Evolutionary conservation across 2,329 filamentous ascomycete genomes (phyloP), one percentile per base, ranked within the genome.

Genomic region (Nemania sp.): DNA sequence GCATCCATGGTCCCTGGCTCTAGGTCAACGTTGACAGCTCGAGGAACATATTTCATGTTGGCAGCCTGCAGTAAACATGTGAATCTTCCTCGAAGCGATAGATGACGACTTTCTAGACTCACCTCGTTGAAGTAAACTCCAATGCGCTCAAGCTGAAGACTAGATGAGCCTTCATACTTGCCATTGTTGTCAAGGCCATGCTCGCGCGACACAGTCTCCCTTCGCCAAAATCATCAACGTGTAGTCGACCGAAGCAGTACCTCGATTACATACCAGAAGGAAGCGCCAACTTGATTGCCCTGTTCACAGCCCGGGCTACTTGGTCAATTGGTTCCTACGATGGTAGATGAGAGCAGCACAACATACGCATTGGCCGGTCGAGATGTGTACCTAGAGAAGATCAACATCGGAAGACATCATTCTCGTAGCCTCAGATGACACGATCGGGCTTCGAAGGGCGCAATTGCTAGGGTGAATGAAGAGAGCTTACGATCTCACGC

Each of bases 281-380:
- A 94, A 83, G 94, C 94, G 93, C 94, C 94, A 70, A 97, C 96
- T 90, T 99, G 94, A 89, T 99, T 99, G 86, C 94, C 94, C 93
- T 97, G 70, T 68, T 68, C 63, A 57, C 61, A 53, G 71, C 80
- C 59, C 65, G 56, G 61, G 61, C 54, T 48, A 56, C 49, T 52
- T 50, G 45, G 54, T 54, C 42, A 59, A 47, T 20, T 34, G 12
- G 55, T 45, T n/a, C n/a, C n/a, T 30, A 46, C 40, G 39, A 14
- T 59, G 56, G 47, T 45, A 52, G 61, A 64, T 69, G 52, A 65
- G 66, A 51, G 58, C 56, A 49, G 58, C 64, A 49, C n/a, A 51
- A 84, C 86, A 80, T 86, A 97, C 93, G 83, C 94, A 97, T 87
- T 99, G 94, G 79, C 94, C 94, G 84, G 94, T 99, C 83, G 99